Conservation (phyloP, 139 green algal species). For the Zygnema circumcarinatum region DNA sequence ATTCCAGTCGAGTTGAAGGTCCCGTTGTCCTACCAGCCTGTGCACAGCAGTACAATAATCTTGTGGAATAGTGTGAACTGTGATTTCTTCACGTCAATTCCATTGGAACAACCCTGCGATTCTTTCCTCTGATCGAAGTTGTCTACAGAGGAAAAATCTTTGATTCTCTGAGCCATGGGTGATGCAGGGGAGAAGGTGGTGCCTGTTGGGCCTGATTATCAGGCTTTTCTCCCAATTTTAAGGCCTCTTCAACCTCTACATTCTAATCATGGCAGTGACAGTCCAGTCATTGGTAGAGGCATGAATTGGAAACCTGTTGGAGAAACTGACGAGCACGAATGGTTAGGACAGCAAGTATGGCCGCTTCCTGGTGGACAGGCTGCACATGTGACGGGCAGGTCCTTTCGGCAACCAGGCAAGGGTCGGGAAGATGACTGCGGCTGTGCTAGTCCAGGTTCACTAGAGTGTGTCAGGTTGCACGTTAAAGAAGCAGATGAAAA, state of each 20-base stretch:
- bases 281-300: neutral
- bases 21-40: too few species aligned
- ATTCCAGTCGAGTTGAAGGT: too few species aligned
- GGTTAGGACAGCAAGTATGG: slow-evolving; percentile 30
- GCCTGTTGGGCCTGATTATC: neutral
- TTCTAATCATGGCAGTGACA: neutral
- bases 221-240: neutral
- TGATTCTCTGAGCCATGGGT: too few species aligned
- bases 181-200: too few species aligned
- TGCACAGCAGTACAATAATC: too few species aligned
- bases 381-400: neutral
- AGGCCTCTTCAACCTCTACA: neutral
- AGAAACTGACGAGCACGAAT: slow-evolving; percentile 12
- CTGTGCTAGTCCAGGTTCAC: neutral
- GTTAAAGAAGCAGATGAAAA: slow-evolving; percentile 27
- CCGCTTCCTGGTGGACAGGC: neutral
- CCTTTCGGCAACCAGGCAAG: neutral
- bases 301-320: neutral
- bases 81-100: too few species aligned
- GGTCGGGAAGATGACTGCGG: neutral
- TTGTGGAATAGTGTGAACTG: too few species aligned
- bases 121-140: too few species aligned
- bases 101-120: too few species aligned
- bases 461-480: slow-evolving; percentile 7
- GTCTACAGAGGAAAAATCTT: too few species aligned